A percentile compares a stretch with the other conserved stretches of the same genome.
Conservation (phyloP, 2,329 filamentous ascomycete species). For the Berkeleyomyces rouxiae region DNA sequence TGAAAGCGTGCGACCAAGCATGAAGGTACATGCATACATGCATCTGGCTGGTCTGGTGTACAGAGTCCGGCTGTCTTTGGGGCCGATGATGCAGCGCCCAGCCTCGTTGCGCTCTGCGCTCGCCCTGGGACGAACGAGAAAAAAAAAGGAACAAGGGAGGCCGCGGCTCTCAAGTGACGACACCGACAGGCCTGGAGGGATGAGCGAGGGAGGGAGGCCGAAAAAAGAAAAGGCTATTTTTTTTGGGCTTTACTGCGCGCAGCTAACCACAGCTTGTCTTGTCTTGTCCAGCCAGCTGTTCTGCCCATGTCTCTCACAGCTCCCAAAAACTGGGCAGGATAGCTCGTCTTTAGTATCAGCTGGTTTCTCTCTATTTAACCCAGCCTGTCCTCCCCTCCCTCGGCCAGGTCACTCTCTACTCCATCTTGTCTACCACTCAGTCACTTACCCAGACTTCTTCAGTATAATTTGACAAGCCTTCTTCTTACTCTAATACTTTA, state of each 20-base stretch:
- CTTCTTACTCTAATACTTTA: slow-evolving; percentile 6
- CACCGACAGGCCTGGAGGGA: neutral
- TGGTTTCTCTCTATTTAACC: slow-evolving; percentile 1
- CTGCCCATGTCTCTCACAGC: neutral
- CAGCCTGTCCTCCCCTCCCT: neutral
- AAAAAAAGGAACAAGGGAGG: neutral
- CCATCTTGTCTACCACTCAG: neutral
- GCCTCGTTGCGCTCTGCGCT: neutral
- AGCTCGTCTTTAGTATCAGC: neutral
- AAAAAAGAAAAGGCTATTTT: neutral
- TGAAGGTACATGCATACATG: too few species aligned
- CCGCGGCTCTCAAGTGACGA: neutral
- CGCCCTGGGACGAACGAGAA: neutral
- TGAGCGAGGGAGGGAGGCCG: neutral
- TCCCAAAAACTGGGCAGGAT: neutral
- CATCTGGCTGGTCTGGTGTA: too few species aligned
- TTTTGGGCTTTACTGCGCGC: neutral
- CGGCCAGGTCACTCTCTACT: neutral
- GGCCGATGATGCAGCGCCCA: neutral
- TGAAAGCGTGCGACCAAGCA: neutral
- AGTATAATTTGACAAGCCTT: slow-evolving; percentile 3
- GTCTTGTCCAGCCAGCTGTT: neutral
- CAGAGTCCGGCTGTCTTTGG: too few species aligned
- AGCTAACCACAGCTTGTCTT: neutral
- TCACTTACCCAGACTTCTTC: neutral